Evolutionary conservation across 1,284 basidiomycete species (phyloP).

Genomic region (Somion occarium): DNA sequence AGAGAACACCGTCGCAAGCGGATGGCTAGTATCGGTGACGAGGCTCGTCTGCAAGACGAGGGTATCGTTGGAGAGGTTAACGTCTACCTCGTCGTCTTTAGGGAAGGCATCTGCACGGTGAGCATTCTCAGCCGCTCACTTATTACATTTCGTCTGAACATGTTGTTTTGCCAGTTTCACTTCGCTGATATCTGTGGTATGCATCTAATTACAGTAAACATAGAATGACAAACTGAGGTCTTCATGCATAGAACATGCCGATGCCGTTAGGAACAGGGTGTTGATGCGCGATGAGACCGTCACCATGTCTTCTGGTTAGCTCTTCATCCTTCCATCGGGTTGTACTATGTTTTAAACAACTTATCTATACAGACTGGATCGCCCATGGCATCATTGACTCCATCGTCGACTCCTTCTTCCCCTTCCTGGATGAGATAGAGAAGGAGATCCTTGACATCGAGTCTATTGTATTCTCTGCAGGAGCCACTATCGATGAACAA

Average conservation of each 20-base stretch:
- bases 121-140: conserved; percentile 29
- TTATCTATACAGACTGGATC: conserved; percentile 73
- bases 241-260: conserved; percentile 74
- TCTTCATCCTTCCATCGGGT: neutral
- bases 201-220: no score
- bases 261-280: conserved; percentile 73
- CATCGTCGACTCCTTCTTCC: conserved; percentile 93
- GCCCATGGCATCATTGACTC: conserved; percentile 92
- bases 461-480: conserved; percentile 50
- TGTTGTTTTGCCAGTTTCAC: conserved; percentile 63
- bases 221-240: no score
- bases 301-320: conserved; percentile 66
- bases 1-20: conserved; percentile 35
- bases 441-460: conserved; percentile 81
- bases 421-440: conserved; percentile 81
- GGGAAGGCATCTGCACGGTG: conserved; percentile 86
- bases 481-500: conserved; percentile 14
- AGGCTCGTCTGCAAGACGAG: conserved; percentile 31
- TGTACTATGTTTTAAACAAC: conserved; percentile 1
- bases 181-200: conserved; percentile 82
- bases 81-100: conserved; percentile 87
- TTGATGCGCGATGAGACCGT: conserved; percentile 52
- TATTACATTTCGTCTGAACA: conserved; percentile 5
- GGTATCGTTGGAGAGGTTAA: conserved; percentile 72
- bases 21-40: conserved; percentile 20